phyloP scores from a whole-genome alignment of 305 asterid species.

The Rubia tinctorum region DNA sequence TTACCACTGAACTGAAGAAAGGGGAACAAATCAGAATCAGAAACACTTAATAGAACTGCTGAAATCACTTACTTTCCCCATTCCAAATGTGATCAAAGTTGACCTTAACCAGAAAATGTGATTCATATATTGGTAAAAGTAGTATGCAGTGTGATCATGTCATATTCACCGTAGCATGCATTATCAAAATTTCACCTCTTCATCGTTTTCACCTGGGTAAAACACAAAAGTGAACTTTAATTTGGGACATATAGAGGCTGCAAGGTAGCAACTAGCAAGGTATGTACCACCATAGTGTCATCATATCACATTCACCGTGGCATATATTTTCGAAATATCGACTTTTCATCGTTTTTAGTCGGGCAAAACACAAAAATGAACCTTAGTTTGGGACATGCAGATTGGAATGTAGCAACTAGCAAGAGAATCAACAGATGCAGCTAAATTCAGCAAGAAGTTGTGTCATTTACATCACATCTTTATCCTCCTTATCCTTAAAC shows the following conservation, averaged over 20 bases:
- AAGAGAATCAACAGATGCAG: background rate
- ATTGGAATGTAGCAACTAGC: too few species aligned
- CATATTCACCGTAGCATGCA: background rate
- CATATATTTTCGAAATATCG: too few species aligned
- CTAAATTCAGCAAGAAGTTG: background rate
- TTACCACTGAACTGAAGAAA: conserved; percentile 75
- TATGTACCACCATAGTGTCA: too few species aligned
- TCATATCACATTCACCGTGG: too few species aligned
- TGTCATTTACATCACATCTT: background rate
- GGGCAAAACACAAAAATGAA: too few species aligned
- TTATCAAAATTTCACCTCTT: background rate
- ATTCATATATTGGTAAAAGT: background rate
- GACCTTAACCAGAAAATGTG: background rate
- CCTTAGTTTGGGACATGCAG: too few species aligned
- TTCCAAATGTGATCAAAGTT: too few species aligned
- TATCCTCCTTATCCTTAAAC: background rate
- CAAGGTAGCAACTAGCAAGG: too few species aligned
- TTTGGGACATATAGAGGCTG: too few species aligned
- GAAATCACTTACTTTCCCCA: background rate
- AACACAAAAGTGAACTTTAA: background rate
- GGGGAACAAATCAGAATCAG: conserved; percentile 2
- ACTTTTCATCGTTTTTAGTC: too few species aligned
- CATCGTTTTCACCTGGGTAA: background rate
- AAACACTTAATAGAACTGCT: background rate
- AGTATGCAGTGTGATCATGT: background rate